Percentiles rank a stretch among this genome's conserved stretches.
These are phyloP conservation scores for Psilocybe sp. DNA, from an alignment of 768 basidiomycete species.

Conservation along the genomic window DNA sequence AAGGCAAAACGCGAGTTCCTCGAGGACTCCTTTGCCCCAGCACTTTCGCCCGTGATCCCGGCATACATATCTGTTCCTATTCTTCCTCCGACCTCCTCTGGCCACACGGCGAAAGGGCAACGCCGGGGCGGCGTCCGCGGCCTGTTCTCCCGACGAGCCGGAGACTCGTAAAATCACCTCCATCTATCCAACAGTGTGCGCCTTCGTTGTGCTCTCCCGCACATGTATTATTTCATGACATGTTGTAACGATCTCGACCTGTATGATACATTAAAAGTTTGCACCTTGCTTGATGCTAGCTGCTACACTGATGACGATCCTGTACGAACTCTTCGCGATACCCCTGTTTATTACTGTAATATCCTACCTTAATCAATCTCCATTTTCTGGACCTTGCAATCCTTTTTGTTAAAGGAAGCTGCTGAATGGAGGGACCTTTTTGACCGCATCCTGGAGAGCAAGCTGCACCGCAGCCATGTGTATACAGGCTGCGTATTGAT, in stretches of 20 bases:
- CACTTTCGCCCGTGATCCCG: constrained; percentile 2
- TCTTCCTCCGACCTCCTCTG: not conserved
- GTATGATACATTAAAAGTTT: too few species aligned
- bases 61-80: not conserved
- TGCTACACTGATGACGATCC: not conserved
- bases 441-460: not conserved
- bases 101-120: not conserved
- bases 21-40: constrained; percentile 29
- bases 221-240: not conserved
- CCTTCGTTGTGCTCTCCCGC: not conserved
- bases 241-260: too few species aligned
- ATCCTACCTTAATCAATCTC: not conserved
- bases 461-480: not conserved
- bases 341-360: not conserved
- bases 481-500: not conserved
- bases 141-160: not conserved
- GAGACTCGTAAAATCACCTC: not conserved
- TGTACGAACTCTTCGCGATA: not conserved
- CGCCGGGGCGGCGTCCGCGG: not conserved
- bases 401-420: not conserved
- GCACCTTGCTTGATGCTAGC: too few species aligned
- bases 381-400: not conserved
- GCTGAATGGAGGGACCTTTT: not conserved
- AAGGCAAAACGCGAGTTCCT: constrained; percentile 27
- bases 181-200: not conserved